Conservation (phyloP, 2,329 filamentous ascomycete genomes). For the Cylindrodendrum hubeiense region DNA sequence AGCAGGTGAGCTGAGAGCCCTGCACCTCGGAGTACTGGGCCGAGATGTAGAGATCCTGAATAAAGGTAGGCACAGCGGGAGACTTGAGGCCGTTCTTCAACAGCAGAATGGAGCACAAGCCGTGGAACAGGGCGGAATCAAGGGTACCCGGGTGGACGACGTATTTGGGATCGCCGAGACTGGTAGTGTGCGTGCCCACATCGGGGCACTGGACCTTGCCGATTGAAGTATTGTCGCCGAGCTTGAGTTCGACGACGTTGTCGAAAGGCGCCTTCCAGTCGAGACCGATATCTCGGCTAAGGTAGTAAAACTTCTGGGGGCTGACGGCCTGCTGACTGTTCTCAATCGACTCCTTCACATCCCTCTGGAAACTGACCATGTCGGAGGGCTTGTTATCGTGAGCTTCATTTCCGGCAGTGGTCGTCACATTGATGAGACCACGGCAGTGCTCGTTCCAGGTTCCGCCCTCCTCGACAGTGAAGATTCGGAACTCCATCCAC, state of each 20-base stretch:
- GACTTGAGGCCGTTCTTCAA: conserved; percentile 6
- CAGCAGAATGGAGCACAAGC: conserved; percentile 13
- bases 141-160: conserved; percentile 12
- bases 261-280: conserved; percentile 17
- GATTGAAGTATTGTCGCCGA: conserved; percentile 11
- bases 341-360: conserved; percentile 3
- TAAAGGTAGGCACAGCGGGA: conserved; percentile 18
- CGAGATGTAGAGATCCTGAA: conserved; percentile 15
- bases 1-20: conserved; percentile 13
- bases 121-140: conserved; percentile 16
- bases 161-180: conserved; percentile 16
- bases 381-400: background rate
- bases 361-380: conserved; percentile 9
- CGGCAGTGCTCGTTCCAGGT: conserved; percentile 26
- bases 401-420: background rate
- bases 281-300: conserved; percentile 17
- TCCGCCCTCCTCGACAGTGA: conserved; percentile 9
- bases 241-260: conserved; percentile 16
- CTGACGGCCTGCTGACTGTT: conserved; percentile 11
- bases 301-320: conserved; percentile 14
- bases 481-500: conserved; percentile 29
- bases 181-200: conserved; percentile 4
- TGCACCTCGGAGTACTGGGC: conserved; percentile 3
- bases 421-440: conserved; percentile 17
- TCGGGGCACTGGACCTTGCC: conserved; percentile 15